Base-by-base conservation (phyloP, 345 rosid genomes). In the Boechera stricta region DNA sequence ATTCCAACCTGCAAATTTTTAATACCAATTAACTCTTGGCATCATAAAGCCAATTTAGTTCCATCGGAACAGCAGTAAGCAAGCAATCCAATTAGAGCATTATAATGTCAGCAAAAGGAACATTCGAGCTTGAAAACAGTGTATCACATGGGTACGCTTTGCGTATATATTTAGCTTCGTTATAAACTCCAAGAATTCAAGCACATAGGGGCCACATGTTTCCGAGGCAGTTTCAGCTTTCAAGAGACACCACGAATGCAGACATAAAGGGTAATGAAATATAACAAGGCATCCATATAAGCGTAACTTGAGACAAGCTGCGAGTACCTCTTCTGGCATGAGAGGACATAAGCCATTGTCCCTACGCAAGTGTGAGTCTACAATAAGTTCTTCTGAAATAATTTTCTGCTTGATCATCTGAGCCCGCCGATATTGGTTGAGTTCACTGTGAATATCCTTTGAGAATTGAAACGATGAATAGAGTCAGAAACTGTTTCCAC, bases 401-500 rank as follows among this genome's bases (percentile, higher is more conserved):
- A 93, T 74, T 74, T 86, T 96, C 78, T 85, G 90, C 85, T 82
- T 90, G 82, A 96, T 93, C 97, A 96, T 79, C 77, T 89, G 92
- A 31, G 87, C 89, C 84, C 99, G 89, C 64, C 88, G 90, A 75
- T 87, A 87, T 67, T 96, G 98, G 59, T 93, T 89, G 78, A 96
- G 97, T 77, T 96, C 97, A 78, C 95, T 81, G 83, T 93, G 99
- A 81, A 96, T 77, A 81, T 96, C 99, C 99, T 96, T 65, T 26
- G 28, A 73, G 62, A 77, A 66, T 58, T 56, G 74, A 79, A 69
- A 67, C 2, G 41, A 52, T 79, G 47, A 26, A 39, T 74, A 73
- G 60, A 67, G 77, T 68, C 67, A 75, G 65, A 68, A 83, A 69
- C 72, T 60, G 12, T 29, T 18, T 38, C 62, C 48, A 66, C 11